Evolutionary conservation across 1,284 basidiomycete species (phyloP).

Genomic region (Fomitopsis palustris): DNA sequence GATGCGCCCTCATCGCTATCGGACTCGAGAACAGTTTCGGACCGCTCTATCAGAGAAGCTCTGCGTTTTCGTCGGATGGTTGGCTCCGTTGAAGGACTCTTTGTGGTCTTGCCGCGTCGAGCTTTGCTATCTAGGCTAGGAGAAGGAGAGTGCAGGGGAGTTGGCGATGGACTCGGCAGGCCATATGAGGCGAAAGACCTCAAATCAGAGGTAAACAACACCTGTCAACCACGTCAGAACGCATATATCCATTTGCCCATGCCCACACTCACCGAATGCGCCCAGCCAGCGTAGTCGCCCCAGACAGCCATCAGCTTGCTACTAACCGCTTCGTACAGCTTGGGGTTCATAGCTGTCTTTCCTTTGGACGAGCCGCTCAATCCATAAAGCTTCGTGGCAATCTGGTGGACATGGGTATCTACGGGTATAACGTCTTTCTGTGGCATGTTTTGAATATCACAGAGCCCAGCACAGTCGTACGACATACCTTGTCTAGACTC

Average conservation of each 20-base stretch:
- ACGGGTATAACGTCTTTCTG: conserved; percentile 85
- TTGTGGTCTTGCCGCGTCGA: conserved; percentile 1
- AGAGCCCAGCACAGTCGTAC: too few species aligned
- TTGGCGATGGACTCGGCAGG: conserved; percentile 19
- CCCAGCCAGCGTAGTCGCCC: conserved; percentile 90
- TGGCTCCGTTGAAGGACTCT: neutral
- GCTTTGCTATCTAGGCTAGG: conserved; percentile 8
- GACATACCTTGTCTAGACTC: conserved; percentile 84
- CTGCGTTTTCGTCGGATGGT: conserved; percentile 15
- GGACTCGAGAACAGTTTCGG: neutral
- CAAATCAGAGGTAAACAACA: conserved; percentile 54
- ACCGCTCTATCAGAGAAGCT: neutral
- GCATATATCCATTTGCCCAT: neutral
- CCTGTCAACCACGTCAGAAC: conserved; percentile 33
- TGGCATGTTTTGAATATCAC: neutral
- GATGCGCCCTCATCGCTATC: conserved; percentile 1
- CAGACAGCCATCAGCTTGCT: conserved; percentile 63
- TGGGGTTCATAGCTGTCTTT: conserved; percentile 66
- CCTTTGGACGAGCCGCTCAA: conserved; percentile 48
- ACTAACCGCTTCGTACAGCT: conserved; percentile 76
- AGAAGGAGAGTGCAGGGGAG: conserved; percentile 5
- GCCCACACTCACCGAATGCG: conserved; percentile 67
- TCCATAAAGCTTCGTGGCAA: conserved; percentile 81
- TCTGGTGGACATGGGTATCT: conserved; percentile 89
- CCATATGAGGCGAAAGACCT: conserved; percentile 48